Conservation (phyloP, 2,329 filamentous ascomycete species). For the Aspergillus transmontanensis region DNA sequence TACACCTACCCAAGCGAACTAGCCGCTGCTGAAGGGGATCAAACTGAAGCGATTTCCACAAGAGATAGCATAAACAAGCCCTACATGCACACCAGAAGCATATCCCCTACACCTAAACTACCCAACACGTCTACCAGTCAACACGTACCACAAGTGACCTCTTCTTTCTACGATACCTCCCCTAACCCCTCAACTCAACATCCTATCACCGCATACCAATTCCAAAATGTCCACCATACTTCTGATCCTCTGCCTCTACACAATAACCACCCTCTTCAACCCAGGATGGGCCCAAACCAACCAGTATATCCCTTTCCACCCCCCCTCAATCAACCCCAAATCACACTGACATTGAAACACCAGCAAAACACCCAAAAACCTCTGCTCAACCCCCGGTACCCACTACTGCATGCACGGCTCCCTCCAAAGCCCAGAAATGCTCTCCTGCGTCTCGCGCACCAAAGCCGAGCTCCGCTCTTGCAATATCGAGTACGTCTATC, state of each 20-base stretch:
- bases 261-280: neutral
- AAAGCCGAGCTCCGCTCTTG: conserved; percentile 21
- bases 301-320: conserved; percentile 10
- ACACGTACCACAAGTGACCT: neutral
- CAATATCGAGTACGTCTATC: conserved; percentile 19
- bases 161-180: neutral
- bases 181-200: neutral
- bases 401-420: conserved; percentile 23
- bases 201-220: neutral
- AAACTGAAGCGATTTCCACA: no score
- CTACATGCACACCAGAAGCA: neutral
- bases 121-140: neutral
- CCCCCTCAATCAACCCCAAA: neutral
- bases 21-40: no score
- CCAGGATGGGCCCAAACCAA: conserved; percentile 10
- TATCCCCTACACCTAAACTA: neutral
- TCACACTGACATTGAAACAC: neutral
- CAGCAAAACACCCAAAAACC: conserved; percentile 20
- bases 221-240: neutral
- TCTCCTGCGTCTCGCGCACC: conserved; percentile 17
- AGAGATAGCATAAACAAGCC: no score
- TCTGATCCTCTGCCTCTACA: neutral
- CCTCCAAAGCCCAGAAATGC: conserved; percentile 16
- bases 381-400: conserved; percentile 22
- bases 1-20: no score